These are phyloP conservation scores for Cutaneotrichosporon daszewskae DNA, from an alignment of 1,284 basidiomycete species.

Conservation along the genomic window DNA sequence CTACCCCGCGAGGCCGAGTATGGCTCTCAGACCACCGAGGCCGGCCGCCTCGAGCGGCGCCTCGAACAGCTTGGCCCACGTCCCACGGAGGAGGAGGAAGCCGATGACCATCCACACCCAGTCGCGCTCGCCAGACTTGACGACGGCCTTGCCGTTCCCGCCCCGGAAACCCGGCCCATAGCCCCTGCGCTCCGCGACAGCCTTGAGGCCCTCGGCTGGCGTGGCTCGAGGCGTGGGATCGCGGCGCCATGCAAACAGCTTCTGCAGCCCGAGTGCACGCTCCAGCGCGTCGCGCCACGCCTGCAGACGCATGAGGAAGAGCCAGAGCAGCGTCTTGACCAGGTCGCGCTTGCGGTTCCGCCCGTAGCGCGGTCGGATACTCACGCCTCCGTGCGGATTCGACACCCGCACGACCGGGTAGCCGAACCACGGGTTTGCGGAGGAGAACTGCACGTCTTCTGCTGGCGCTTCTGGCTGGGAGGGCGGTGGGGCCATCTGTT, in stretches of 20 bases:
- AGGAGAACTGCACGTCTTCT: conserved; percentile 12
- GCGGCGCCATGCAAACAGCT: conserved; percentile 3
- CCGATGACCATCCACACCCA: conserved; percentile 45
- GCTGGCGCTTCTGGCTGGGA: neutral
- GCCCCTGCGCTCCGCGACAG: conserved; percentile 4
- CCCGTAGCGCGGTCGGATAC: conserved; percentile 37
- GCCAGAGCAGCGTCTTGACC: conserved; percentile 45
- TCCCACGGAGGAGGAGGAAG: conserved; percentile 40
- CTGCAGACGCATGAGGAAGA: conserved; percentile 44
- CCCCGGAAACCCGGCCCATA: conserved; percentile 3
- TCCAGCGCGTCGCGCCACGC: conserved; percentile 32
- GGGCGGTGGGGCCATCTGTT: neutral
- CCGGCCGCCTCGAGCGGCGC: conserved; percentile 31
- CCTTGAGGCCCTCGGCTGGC: conserved; percentile 5
- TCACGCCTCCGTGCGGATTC: conserved; percentile 13
- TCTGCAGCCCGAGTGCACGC: conserved; percentile 23
- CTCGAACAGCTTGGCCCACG: conserved; percentile 32
- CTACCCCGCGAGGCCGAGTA: conserved; percentile 14
- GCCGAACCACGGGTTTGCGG: conserved; percentile 45
- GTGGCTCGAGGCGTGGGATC: neutral
- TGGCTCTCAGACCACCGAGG: conserved; percentile 17
- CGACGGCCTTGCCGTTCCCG: neutral
- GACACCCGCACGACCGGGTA: conserved; percentile 39
- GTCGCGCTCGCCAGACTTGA: conserved; percentile 18
- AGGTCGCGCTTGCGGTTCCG: conserved; percentile 46